A percentile compares a stretch with the other conserved stretches of the same genome.
Evolutionary conservation across 1,139 yeast species (phyloP).

Genomic region (Pichia sp.): DNA sequence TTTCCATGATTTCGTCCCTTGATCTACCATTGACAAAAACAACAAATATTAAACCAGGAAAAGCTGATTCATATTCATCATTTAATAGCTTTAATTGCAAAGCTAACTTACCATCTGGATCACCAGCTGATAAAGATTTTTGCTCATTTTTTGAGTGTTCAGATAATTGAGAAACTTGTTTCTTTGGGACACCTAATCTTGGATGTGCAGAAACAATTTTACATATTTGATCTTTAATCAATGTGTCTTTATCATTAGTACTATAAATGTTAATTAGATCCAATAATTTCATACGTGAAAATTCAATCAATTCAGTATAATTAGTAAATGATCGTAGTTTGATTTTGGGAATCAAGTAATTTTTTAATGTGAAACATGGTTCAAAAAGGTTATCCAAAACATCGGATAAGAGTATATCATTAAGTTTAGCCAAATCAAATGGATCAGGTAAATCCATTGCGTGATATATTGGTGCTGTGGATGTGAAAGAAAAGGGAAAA

Average conservation of each 20-base stretch:
- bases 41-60: conserved; percentile 84
- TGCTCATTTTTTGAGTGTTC: conserved; percentile 69
- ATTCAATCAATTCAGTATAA: conserved; percentile 49
- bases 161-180: conserved; percentile 36
- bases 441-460: conserved; percentile 18
- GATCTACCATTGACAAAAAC: conserved; percentile 83
- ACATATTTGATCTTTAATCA: conserved; percentile 14
- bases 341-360: conserved; percentile 35
- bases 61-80: conserved; percentile 53
- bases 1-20: conserved; percentile 55
- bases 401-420: conserved; percentile 25
- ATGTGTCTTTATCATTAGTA: neutral
- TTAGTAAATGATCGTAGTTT: conserved; percentile 19
- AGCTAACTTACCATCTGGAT: conserved; percentile 39
- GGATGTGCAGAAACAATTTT: conserved; percentile 82
- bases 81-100: conserved; percentile 47
- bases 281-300: conserved; percentile 12
- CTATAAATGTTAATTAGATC: conserved; percentile 31
- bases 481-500: neutral
- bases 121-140: conserved; percentile 38
- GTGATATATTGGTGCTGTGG: neutral
- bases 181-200: conserved; percentile 62
- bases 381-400: conserved; percentile 58
- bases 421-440: conserved; percentile 15
- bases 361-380: conserved; percentile 52